Evolutionary conservation across 2,329 filamentous ascomycete genomes (phyloP).

Genomic region (Aureobasidium sp.): DNA sequence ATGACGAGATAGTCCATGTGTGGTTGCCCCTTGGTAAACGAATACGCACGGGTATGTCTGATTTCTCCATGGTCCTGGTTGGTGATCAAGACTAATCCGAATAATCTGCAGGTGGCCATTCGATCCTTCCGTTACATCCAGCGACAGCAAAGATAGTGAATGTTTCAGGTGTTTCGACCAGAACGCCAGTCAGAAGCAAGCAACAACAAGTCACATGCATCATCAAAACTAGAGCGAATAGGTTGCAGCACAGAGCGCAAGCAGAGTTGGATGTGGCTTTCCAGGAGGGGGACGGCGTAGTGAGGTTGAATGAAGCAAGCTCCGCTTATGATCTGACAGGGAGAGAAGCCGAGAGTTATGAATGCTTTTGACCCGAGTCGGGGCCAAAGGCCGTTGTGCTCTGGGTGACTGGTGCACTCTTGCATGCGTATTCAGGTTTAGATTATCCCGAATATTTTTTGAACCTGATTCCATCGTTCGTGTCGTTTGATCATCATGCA

Average conservation of each 20-base stretch:
- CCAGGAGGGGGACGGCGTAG: slow-evolving; percentile 25
- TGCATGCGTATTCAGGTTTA: background rate
- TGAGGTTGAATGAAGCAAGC: slow-evolving; percentile 22
- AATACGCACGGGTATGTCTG: slow-evolving; percentile 18
- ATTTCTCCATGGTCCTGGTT: background rate
- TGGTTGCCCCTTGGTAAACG: slow-evolving; percentile 24
- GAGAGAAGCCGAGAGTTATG: slow-evolving; percentile 27
- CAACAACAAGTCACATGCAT: slow-evolving; percentile 1
- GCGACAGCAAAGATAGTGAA: slow-evolving; percentile 17
- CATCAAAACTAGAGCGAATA: background rate
- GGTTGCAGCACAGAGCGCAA: background rate
- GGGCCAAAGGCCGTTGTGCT: background rate
- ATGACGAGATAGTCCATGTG: slow-evolving; percentile 19
- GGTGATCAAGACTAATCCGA: background rate
- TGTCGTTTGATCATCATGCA: background rate
- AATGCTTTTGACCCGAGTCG: slow-evolving; percentile 20
- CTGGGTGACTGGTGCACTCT: background rate
- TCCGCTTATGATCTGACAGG: slow-evolving; percentile 26
- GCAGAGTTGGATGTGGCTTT: slow-evolving; percentile 15
- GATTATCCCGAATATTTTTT: background rate
- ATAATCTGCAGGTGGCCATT: slow-evolving; percentile 17
- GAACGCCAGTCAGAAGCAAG: background rate
- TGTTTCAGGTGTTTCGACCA: background rate
- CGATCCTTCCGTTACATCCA: slow-evolving; percentile 22
- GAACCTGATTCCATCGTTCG: background rate